Evolutionary conservation across 2,329 filamentous ascomycete genomes (phyloP), one percentile per base, ranked within the genome.

Genomic region (Acephala macrosclerotiorum): DNA sequence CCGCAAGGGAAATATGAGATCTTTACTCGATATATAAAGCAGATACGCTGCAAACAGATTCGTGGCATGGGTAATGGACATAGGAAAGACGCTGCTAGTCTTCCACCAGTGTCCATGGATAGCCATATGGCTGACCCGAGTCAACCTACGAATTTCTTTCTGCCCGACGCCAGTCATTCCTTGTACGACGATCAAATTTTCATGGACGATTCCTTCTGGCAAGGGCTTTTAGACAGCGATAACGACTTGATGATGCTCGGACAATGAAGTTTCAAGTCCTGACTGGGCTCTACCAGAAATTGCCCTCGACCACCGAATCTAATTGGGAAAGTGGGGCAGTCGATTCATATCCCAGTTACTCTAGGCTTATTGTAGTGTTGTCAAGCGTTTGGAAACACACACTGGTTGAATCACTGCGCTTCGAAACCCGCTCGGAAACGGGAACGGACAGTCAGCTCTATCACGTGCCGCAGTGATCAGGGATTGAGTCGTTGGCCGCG

Each of bases 161-260:
- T 18, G 38, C 18, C 40, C 20, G 49, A 53, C 6, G 5, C 18
- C 25, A 12, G 11, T 7, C 49, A 53, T 29, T 2, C 49, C 49
- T 53, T 53, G 4, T 22, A 20, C n/a, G 11, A 53, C 8, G 49
- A 53, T 29, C 49, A 26, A 16, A 53, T 53, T 6, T 53, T 53
- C 14, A 29, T 53, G 4, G 61, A 63, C 33, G 61, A 63, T 8
- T 53, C 20, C 38, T 63, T 63, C 33, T 63, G 61, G 61, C 40
- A 58, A 58, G 47, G 53, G 1, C 45, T 63, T 42, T 58, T 59
- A 18, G 55, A 63, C 22, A 25, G 16, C 1, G 42, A 53, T 38
- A 47, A 47, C 33, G 60, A 62, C n/a, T 62, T 51, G 60, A 53
- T 53, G 49, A 29, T 53, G 49, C 14, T 53, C 26, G 49, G 25